Conservation (phyloP, 1,284 basidiomycete species). For the Cerrena zonata region DNA sequence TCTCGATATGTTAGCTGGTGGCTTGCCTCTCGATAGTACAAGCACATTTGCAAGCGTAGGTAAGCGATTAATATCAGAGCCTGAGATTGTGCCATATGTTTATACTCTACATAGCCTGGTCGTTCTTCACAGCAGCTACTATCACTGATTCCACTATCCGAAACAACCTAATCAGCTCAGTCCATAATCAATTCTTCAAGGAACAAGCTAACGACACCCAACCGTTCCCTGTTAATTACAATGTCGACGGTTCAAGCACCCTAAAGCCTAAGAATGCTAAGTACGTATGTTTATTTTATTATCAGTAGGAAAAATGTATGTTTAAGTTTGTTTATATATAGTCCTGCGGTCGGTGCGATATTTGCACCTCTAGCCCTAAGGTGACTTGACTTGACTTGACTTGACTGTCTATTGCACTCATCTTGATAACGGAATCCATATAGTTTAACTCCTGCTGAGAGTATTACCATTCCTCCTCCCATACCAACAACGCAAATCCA, state of each 20-base stretch:
- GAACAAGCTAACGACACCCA: neutral
- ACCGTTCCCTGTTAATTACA: neutral
- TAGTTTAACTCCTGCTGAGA: too few species aligned
- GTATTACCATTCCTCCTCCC: too few species aligned
- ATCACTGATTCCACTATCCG: neutral
- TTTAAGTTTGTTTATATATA: too few species aligned
- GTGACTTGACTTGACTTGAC: too few species aligned
- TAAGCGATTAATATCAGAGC: neutral
- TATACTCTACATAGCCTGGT: neutral
- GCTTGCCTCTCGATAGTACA: neutral
- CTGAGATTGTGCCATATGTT: neutral
- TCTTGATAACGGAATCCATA: too few species aligned
- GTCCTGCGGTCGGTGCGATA: constrained; percentile 18
- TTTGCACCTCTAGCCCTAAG: constrained; percentile 19
- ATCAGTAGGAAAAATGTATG: too few species aligned
- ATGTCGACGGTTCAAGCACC: too few species aligned
- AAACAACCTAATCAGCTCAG: neutral
- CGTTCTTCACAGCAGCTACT: constrained; percentile 1
- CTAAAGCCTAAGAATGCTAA: too few species aligned
- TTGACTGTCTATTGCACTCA: too few species aligned
- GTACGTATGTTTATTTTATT: neutral
- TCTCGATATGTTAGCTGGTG: neutral
- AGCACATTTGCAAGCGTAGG: neutral
- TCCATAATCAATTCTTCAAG: neutral
- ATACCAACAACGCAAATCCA: too few species aligned